phyloP scores from a whole-genome alignment of 1,284 basidiomycete genomes.

The Vanrija sp. region DNA sequence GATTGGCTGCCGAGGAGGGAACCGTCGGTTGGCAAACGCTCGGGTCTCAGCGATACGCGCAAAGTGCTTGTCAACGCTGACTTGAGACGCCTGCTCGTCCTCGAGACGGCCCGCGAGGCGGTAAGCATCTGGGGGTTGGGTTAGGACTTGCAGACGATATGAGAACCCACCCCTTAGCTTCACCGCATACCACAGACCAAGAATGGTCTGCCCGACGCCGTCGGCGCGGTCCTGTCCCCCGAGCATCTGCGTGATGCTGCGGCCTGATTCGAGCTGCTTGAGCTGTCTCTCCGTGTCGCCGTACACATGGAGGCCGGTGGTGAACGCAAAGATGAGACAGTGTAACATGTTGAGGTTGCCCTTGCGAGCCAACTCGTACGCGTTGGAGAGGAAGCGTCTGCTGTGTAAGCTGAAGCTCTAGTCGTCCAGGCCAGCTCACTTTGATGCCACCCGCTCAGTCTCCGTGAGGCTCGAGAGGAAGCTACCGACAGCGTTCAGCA shows the following conservation, averaged over 20 bases:
- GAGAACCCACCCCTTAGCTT: conserved; percentile 34
- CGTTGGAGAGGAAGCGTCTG: conserved; percentile 32
- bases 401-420: background rate
- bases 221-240: conserved; percentile 37
- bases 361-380: conserved; percentile 29
- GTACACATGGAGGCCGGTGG: conserved; percentile 34
- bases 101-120: conserved; percentile 17
- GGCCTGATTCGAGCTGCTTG: conserved; percentile 36
- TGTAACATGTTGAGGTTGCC: conserved; percentile 33
- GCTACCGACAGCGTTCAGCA: conserved; percentile 26
- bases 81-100: conserved; percentile 13
- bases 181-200: conserved; percentile 37
- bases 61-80: conserved; percentile 12
- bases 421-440: conserved; percentile 23
- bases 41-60: conserved; percentile 16
- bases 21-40: conserved; percentile 4
- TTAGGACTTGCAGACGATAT: background rate
- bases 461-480: conserved; percentile 35
- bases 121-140: conserved; percentile 18
- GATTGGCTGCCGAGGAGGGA: background rate
- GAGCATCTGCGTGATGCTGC: conserved; percentile 26
- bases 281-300: conserved; percentile 28
- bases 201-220: conserved; percentile 32
- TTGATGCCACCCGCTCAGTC: conserved; percentile 28
- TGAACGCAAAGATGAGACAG: conserved; percentile 41